phyloP scores from a whole-genome alignment of 352 stramenopile species.

The Pythium pyrilobum region DNA sequence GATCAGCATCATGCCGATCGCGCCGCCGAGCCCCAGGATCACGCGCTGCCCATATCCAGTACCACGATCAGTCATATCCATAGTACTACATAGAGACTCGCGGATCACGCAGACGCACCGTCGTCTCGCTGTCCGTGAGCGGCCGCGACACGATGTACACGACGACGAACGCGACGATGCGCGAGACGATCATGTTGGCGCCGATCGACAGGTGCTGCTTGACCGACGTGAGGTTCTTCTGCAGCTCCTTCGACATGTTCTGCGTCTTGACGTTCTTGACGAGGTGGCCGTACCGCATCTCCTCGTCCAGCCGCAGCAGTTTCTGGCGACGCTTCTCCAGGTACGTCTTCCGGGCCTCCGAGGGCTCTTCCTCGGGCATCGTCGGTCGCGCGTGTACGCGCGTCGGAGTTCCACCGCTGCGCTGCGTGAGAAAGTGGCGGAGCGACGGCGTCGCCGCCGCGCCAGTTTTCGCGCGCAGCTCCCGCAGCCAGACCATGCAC shows the following conservation, averaged over 20 bases:
- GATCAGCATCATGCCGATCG: constrained; percentile 84
- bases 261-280: constrained; percentile 63
- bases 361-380: constrained; percentile 5
- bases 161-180: constrained; percentile 75
- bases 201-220: constrained; percentile 78
- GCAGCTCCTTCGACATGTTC: constrained; percentile 38
- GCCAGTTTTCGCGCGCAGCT: constrained; percentile 6
- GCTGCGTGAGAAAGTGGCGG: constrained; percentile 10
- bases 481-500: constrained; percentile 7
- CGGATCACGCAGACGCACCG: constrained; percentile 27
- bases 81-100: not conserved
- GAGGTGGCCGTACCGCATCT: constrained; percentile 73
- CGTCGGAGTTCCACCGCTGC: not conserved
- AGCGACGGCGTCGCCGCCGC: constrained; percentile 10
- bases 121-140: constrained; percentile 73
- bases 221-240: constrained; percentile 55
- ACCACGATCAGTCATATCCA: constrained; percentile 1
- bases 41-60: constrained; percentile 35
- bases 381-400: not conserved
- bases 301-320: constrained; percentile 72
- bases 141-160: constrained; percentile 67
- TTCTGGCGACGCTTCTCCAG: constrained; percentile 49
- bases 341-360: constrained; percentile 19
- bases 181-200: constrained; percentile 81
- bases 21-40: constrained; percentile 55